phyloP scores from a whole-genome alignment of 2,329 filamentous ascomycete genomes.

The Tolypocladium album region DNA sequence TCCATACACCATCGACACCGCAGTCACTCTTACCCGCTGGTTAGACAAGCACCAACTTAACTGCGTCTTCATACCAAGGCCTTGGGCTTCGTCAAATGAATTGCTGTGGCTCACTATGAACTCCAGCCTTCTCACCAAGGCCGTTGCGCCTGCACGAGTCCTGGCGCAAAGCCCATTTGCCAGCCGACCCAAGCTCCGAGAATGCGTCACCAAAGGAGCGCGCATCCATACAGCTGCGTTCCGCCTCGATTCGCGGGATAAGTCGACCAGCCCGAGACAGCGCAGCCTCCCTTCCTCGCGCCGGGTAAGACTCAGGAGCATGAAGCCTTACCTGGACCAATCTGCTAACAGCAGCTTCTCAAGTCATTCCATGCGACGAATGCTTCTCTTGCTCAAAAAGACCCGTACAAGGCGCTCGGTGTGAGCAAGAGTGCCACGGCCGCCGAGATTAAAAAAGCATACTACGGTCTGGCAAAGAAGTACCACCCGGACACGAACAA shows the following conservation, averaged over 20 bases:
- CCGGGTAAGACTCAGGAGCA: slow-evolving; percentile 14
- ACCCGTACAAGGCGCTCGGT: slow-evolving; percentile 82
- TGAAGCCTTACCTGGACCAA: background rate
- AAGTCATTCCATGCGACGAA: slow-evolving; percentile 55
- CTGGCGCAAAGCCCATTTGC: slow-evolving; percentile 32
- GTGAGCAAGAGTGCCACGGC: slow-evolving; percentile 73
- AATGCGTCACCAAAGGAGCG: slow-evolving; percentile 26
- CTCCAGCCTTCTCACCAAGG: slow-evolving; percentile 34
- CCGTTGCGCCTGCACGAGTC: slow-evolving; percentile 32
- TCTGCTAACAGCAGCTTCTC: background rate
- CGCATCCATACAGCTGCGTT: slow-evolving; percentile 21
- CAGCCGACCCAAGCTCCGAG: slow-evolving; percentile 26
- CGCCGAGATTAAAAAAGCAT: slow-evolving; percentile 93
- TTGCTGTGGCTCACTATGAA: slow-evolving; percentile 30
- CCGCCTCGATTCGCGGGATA: slow-evolving; percentile 8
- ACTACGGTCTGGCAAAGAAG: slow-evolving; percentile 95
- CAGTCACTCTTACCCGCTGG: background rate
- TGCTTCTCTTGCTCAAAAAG: slow-evolving; percentile 41
- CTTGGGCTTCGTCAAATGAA: slow-evolving; percentile 14
- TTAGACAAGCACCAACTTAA: background rate
- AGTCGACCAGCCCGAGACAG: slow-evolving; percentile 8
- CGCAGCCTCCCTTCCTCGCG: slow-evolving; percentile 9
- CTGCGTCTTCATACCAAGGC: background rate
- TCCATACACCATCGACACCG: slow-evolving; percentile 2
- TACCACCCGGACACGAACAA: slow-evolving; percentile 98